These are phyloP conservation scores for Penicillium crystallinum DNA, from an alignment of 495 filamentous ascomycete species.

Conservation along the genomic window DNA sequence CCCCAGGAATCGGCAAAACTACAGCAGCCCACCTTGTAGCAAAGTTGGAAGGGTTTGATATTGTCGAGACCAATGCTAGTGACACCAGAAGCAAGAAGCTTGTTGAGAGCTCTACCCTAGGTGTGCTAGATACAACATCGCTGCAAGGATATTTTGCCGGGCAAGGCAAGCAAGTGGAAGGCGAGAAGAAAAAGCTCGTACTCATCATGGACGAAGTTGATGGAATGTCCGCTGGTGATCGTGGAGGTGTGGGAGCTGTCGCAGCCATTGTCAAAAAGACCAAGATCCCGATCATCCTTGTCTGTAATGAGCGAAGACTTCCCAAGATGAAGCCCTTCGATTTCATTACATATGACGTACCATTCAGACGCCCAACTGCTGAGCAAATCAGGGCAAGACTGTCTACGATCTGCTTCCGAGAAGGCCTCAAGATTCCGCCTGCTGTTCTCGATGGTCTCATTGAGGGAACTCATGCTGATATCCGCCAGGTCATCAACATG, in stretches of 20 bases:
- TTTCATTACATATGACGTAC: constrained; percentile 71
- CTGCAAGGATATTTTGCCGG: constrained; percentile 89
- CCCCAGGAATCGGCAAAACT: constrained; percentile 96
- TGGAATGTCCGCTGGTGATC: constrained; percentile 96
- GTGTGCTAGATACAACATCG: constrained; percentile 89
- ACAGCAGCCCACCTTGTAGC: constrained; percentile 94
- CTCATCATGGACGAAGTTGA: constrained; percentile 99
- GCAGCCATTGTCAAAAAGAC: constrained; percentile 93
- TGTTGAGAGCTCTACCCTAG: constrained; percentile 78
- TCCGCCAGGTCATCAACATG: constrained; percentile 99
- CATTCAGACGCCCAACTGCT: constrained; percentile 82
- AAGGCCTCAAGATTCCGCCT: constrained; percentile 78
- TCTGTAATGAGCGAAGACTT: constrained; percentile 89
- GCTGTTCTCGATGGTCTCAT: constrained; percentile 92
- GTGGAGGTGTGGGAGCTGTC: constrained; percentile 90
- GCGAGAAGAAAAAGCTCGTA: constrained; percentile 81
- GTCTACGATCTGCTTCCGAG: constrained; percentile 89
- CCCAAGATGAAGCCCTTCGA: constrained; percentile 99
- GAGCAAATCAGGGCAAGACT: constrained; percentile 86
- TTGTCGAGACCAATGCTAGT: constrained; percentile 92
- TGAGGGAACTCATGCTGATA: constrained; percentile 90
- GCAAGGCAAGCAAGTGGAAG: constrained; percentile 72
- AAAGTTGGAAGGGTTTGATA: constrained; percentile 86
- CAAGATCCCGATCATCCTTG: constrained; percentile 89
- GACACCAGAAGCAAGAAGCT: constrained; percentile 97